These are phyloP conservation scores for Fusarium redolens DNA, from an alignment of 2,329 filamentous ascomycete species.

Conservation along the genomic window DNA sequence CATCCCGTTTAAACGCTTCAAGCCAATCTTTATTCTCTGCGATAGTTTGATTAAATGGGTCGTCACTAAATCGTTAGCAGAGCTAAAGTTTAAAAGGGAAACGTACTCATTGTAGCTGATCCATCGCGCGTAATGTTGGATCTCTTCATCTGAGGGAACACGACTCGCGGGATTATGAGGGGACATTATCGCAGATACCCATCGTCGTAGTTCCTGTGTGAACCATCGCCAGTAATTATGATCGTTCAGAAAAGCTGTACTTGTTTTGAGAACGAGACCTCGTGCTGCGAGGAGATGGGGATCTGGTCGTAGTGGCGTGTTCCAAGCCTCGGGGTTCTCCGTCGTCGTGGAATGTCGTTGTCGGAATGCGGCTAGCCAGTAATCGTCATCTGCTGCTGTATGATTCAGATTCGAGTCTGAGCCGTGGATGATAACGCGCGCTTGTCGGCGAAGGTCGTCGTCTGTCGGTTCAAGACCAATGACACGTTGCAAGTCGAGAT, in stretches of 20 bases:
- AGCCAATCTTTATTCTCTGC: conserved; percentile 44
- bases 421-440: conserved; percentile 32
- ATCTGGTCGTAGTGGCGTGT: background rate
- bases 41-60: conserved; percentile 43
- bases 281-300: conserved; percentile 21
- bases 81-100: rapidly evolving
- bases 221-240: conserved; percentile 42
- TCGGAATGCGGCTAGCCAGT: conserved; percentile 38
- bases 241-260: conserved; percentile 39
- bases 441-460: conserved; percentile 33
- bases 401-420: conserved; percentile 31
- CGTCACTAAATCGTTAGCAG: conserved; percentile 35
- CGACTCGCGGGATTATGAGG: conserved; percentile 40
- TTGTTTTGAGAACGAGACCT: conserved; percentile 27
- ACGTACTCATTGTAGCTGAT: conserved; percentile 44
- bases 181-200: conserved; percentile 43
- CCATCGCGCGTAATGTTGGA: conserved; percentile 45
- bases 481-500: conserved; percentile 28
- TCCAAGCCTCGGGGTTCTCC: conserved; percentile 12
- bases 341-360: conserved; percentile 30
- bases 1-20: conserved; percentile 39
- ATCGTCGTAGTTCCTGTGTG: conserved; percentile 36
- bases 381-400: conserved; percentile 39
- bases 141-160: conserved; percentile 41
- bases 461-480: conserved; percentile 36